Conservation (phyloP, 352 stramenopile species). For the Globisporangium canariense region DNA sequence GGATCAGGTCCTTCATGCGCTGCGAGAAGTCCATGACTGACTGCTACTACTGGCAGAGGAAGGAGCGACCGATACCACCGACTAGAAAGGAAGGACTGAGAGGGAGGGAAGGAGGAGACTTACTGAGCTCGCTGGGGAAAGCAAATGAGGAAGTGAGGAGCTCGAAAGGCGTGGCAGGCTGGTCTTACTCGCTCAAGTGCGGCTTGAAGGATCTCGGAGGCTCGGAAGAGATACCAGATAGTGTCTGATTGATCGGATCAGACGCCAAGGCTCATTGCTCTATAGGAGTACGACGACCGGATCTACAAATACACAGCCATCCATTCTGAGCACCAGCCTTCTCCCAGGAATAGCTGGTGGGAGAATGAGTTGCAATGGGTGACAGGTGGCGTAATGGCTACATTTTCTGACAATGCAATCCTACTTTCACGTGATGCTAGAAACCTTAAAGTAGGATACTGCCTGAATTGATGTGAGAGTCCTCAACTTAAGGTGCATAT, state of each 20-base stretch:
- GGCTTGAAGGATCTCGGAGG: not conserved
- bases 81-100: not conserved
- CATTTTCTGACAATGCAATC: not conserved
- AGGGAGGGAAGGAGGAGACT: not conserved
- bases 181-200: not conserved
- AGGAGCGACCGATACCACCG: not conserved
- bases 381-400: not conserved
- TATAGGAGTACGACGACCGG: not conserved
- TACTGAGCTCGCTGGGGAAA: conserved; percentile 9
- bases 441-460: not conserved
- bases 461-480: not conserved
- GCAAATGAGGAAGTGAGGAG: conserved; percentile 13
- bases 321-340: not conserved
- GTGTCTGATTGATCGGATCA: not conserved
- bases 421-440: not conserved
- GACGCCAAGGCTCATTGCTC: not conserved
- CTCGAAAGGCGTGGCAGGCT: not conserved
- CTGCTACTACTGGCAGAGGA: not conserved
- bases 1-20: conserved; percentile 69
- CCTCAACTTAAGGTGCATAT: not conserved
- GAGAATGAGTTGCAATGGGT: too few species aligned
- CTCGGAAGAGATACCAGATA: conserved; percentile 3
- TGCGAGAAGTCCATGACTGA: conserved; percentile 65
- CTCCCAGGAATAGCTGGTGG: not conserved
- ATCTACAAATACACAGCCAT: not conserved